A percentile compares a stretch with the other conserved stretches of the same genome.
Conservation (phyloP, 306 rosid species). For the Begonia peltatifolia region DNA sequence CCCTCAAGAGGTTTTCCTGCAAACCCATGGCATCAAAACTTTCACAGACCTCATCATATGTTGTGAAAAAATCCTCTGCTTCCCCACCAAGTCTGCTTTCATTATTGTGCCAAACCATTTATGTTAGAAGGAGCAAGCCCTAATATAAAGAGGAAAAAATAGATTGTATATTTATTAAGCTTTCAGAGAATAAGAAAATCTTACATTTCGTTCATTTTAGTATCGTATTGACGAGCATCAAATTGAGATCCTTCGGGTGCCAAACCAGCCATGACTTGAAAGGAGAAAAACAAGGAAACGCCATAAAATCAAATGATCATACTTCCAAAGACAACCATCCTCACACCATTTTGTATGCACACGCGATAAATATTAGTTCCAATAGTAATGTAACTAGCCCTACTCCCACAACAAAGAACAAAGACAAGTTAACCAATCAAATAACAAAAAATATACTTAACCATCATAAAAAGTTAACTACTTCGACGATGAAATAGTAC, state of each 20-base stretch:
- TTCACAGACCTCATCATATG: slow-evolving; percentile 59
- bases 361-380: too few species aligned
- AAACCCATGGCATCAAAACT: slow-evolving; percentile 54
- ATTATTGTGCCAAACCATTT: slow-evolving; percentile 8
- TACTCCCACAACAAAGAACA: too few species aligned
- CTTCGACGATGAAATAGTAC: too few species aligned
- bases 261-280: slow-evolving; percentile 36
- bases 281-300: not conserved
- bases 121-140: not conserved
- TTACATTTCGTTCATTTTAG: slow-evolving; percentile 56
- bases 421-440: too few species aligned
- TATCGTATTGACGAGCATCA: slow-evolving; percentile 46
- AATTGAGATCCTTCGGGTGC: slow-evolving; percentile 50
- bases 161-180: not conserved
- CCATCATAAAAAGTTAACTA: too few species aligned
- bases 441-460: too few species aligned
- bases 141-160: not conserved
- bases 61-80: slow-evolving; percentile 46
- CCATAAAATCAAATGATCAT: not conserved
- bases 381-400: too few species aligned
- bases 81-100: slow-evolving; percentile 37
- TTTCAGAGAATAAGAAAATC: not conserved
- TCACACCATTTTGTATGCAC: too few species aligned
- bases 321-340: too few species aligned
- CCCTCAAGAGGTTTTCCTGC: slow-evolving; percentile 66